Conservation (phyloP, 2,329 filamentous ascomycete species). For the Ophiostoma sp. region DNA sequence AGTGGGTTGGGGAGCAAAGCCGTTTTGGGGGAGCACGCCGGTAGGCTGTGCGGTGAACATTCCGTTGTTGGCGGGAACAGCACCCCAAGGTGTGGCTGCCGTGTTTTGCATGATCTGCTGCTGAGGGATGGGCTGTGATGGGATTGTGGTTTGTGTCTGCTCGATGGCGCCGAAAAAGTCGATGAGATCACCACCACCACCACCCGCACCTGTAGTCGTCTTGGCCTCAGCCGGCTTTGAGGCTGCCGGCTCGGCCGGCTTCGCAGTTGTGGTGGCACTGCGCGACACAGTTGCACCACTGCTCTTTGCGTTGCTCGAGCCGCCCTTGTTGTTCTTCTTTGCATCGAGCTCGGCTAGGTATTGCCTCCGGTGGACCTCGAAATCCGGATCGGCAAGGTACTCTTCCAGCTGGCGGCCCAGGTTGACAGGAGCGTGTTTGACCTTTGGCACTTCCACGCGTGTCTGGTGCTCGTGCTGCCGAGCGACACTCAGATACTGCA, state of each 20-base stretch:
- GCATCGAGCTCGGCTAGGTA: constrained; percentile 84
- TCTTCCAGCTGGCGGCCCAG: constrained; percentile 85
- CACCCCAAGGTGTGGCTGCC: constrained; percentile 38
- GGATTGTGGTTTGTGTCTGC: constrained; percentile 72
- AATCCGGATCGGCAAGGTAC: constrained; percentile 90
- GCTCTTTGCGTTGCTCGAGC: constrained; percentile 38
- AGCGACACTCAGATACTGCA: constrained; percentile 81
- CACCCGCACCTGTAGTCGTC: not conserved
- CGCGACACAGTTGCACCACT: constrained; percentile 32
- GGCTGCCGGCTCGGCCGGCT: constrained; percentile 29
- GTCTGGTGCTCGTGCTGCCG: constrained; percentile 90
- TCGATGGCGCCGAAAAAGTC: constrained; percentile 95
- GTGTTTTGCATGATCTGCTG: constrained; percentile 30
- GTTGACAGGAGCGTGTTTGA: constrained; percentile 94
- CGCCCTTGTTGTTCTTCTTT: constrained; percentile 47
- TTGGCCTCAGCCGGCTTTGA: constrained; percentile 43
- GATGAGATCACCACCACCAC: constrained; percentile 66
- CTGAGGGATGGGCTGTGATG: constrained; percentile 40
- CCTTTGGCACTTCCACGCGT: constrained; percentile 86
- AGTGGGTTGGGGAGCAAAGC: constrained; percentile 39
- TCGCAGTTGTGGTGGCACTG: constrained; percentile 34
- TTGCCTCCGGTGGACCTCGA: constrained; percentile 86
- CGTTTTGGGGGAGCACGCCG: constrained; percentile 36
- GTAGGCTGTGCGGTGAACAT: constrained; percentile 35
- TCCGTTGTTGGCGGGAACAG: constrained; percentile 28